Evolutionary conservation across 495 filamentous ascomycete species (phyloP).

Genomic region (Hypoxylon cercidicola): DNA sequence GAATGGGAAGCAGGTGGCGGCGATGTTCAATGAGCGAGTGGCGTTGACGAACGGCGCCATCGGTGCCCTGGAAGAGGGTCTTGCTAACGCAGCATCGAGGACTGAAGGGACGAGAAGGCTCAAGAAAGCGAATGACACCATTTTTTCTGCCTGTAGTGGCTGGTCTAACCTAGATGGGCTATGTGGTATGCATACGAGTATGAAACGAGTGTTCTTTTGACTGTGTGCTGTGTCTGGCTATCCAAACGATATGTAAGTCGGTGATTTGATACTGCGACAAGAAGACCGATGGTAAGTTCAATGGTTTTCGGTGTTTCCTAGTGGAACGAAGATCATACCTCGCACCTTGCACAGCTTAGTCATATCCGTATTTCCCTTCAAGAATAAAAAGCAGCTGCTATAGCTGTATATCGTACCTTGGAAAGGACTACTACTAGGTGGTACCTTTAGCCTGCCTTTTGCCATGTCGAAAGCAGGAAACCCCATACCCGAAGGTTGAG

Average conservation of each 20-base stretch:
- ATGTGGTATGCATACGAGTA: neutral
- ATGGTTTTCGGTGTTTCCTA: neutral
- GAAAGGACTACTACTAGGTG: no score
- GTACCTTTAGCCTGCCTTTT: no score
- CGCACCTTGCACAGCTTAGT: conserved; percentile 17
- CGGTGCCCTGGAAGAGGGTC: conserved; percentile 4
- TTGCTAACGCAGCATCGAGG: conserved; percentile 7
- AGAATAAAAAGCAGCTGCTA: neutral
- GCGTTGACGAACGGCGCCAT: conserved; percentile 15
- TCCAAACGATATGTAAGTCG: neutral
- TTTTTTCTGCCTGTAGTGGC: conserved; percentile 8
- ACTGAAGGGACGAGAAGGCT: conserved; percentile 18
- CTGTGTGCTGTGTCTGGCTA: neutral
- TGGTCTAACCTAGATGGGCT: neutral
- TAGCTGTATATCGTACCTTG: neutral
- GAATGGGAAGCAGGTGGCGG: conserved; percentile 36
- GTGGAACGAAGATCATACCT: conserved; percentile 9
- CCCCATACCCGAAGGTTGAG: no score
- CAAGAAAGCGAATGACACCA: conserved; percentile 22
- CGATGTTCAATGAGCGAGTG: conserved; percentile 3
- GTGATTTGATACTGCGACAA: neutral
- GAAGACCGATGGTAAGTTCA: neutral
- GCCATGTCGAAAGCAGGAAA: no score
- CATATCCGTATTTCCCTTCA: conserved; percentile 19
- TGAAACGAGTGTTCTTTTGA: conserved; percentile 25